These are phyloP conservation scores for Eucalyptus leucophloia DNA, from an alignment of 345 rosid genomes.

Conservation along the genomic window DNA sequence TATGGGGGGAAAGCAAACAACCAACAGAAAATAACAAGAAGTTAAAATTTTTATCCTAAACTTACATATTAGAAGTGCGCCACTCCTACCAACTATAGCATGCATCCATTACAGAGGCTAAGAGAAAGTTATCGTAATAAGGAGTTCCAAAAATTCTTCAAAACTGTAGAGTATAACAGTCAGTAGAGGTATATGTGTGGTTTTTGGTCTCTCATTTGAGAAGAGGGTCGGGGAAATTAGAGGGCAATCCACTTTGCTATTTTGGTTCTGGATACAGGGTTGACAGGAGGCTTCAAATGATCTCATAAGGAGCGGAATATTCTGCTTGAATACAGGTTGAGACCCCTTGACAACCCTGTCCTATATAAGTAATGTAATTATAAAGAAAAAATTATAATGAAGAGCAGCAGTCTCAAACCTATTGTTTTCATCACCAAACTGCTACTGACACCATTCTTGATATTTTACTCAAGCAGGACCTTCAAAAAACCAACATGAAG, in stretches of 20 bases:
- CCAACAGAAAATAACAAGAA: neutral
- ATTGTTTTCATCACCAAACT: neutral
- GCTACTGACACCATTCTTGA: neutral
- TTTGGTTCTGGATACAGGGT: neutral
- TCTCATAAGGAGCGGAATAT: neutral
- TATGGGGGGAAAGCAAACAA: neutral
- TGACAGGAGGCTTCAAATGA: neutral
- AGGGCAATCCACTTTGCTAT: neutral
- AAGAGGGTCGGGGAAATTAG: neutral
- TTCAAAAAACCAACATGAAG: neutral
- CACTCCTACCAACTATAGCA: neutral
- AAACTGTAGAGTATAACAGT: neutral
- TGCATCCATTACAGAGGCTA: neutral
- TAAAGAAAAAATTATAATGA: neutral
- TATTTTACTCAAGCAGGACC: neutral
- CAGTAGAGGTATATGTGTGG: neutral
- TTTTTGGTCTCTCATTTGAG: neutral
- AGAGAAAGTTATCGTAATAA: neutral
- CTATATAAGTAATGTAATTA: neutral
- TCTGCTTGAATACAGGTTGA: neutral
- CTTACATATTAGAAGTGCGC: neutral
- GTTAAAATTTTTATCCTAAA: neutral
- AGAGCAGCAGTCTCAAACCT: neutral
- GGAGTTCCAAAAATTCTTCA: neutral
- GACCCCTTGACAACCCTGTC: neutral